These are phyloP conservation scores for Coemansia sp. DNA, from an alignment of 192 early-diverging fungal genomes.

Conservation along the genomic window DNA sequence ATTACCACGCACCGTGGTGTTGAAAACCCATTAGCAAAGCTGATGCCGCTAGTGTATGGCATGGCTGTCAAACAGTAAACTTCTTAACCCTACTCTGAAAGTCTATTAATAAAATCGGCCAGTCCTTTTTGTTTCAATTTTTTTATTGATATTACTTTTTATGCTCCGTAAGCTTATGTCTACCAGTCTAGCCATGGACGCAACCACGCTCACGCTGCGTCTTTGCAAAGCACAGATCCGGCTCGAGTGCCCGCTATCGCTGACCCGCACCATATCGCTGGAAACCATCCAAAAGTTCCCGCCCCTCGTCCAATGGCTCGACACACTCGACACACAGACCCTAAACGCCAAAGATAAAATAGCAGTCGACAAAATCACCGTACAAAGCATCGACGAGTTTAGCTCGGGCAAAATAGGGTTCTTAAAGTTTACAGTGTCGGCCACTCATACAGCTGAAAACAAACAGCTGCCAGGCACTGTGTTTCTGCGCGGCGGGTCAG, in stretches of 20 bases:
- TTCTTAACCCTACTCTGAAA: background rate
- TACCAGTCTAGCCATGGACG: background rate
- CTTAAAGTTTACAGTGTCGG: conserved; percentile 67
- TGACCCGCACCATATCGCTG: background rate
- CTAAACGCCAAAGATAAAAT: conserved; percentile 16
- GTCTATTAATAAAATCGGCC: background rate
- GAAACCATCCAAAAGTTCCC: conserved; percentile 27
- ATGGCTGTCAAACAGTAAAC: conserved; percentile 19
- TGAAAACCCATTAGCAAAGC: conserved; percentile 1
- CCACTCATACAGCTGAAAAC: conserved; percentile 49
- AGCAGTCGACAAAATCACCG: conserved; percentile 53
- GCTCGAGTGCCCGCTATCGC: conserved; percentile 17
- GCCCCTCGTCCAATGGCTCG: conserved; percentile 35
- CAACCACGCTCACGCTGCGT: conserved; percentile 3
- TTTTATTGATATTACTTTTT: background rate
- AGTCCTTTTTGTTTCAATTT: background rate
- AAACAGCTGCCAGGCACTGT: conserved; percentile 68
- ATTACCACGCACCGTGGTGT: conserved; percentile 8
- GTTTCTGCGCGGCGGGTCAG: conserved; percentile 79
- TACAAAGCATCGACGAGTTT: conserved; percentile 79
- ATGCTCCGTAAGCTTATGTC: background rate
- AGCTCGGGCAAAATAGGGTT: conserved; percentile 66
- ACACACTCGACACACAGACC: conserved; percentile 14
- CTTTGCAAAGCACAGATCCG: conserved; percentile 5
- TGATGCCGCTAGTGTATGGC: conserved; percentile 35